Evolutionary conservation across 192 early-diverging fungal species (phyloP).

Genomic region (Coemansia sp.): DNA sequence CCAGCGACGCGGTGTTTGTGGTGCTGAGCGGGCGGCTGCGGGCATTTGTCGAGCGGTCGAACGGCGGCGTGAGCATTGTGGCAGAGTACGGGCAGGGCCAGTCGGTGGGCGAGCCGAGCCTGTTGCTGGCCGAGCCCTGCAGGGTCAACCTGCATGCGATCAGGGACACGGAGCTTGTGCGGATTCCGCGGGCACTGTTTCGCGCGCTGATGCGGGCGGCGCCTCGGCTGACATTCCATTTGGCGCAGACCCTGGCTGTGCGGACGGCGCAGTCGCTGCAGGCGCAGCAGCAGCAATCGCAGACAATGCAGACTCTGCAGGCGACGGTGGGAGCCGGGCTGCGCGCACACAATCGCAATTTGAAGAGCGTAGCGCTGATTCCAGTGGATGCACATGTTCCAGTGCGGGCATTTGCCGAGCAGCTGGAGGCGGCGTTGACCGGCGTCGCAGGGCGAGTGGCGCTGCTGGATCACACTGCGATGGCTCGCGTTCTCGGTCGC

Average conservation of each 20-base stretch:
- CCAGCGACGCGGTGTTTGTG: conserved; percentile 87
- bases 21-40: conserved; percentile 92
- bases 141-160: conserved; percentile 94
- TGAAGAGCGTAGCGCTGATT: conserved; percentile 92
- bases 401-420: conserved; percentile 83
- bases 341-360: conserved; percentile 85
- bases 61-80: conserved; percentile 74
- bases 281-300: conserved; percentile 19
- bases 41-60: conserved; percentile 68
- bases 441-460: conserved; percentile 69
- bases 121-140: conserved; percentile 71
- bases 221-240: conserved; percentile 89
- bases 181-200: conserved; percentile 94
- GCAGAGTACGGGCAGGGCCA: conserved; percentile 95
- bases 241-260: conserved; percentile 86
- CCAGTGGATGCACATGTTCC: conserved; percentile 84
- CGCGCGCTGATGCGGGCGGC: conserved; percentile 84
- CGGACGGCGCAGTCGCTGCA: conserved; percentile 59
- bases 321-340: conserved; percentile 30
- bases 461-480: conserved; percentile 77
- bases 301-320: not conserved
- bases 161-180: conserved; percentile 92
- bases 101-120: conserved; percentile 92
- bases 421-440: conserved; percentile 70
- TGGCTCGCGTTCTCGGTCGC: conserved; percentile 79